Evolutionary conservation across 129 eudicot species (phyloP).

Genomic region (Silybum marianum): DNA sequence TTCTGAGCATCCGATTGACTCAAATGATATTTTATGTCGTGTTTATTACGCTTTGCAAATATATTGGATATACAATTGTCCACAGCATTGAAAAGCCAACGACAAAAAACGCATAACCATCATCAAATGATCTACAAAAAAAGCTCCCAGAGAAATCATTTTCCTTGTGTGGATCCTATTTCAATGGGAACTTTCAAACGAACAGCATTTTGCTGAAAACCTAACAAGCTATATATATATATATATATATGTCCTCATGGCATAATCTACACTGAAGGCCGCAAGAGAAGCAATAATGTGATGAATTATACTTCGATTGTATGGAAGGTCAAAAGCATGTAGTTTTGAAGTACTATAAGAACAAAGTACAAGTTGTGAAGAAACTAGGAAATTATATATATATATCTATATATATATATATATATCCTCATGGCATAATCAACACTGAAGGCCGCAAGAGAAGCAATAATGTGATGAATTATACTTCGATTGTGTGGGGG

Average conservation of each 20-base stretch:
- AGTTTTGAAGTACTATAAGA: neutral
- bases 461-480: neutral
- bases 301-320: neutral
- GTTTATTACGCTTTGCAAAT: neutral
- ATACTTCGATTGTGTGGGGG: neutral
- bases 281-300: neutral
- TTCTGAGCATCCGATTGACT: neutral
- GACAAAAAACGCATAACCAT: too few species aligned
- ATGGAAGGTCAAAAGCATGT: neutral
- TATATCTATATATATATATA: too few species aligned
- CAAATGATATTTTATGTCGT: neutral
- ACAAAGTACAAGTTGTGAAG: neutral
- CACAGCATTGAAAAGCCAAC: too few species aligned
- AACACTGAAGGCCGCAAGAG: neutral
- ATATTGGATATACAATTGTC: neutral
- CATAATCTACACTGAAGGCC: neutral
- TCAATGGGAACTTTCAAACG: too few species aligned
- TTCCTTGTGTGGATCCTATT: too few species aligned
- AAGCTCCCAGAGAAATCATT: too few species aligned
- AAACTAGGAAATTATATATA: neutral
- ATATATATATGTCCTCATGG: neutral
- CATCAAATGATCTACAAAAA: too few species aligned
- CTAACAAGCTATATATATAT: neutral
- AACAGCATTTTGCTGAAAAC: neutral
- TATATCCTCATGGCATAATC: neutral